These are phyloP conservation scores for Candida khao-thaluensis DNA, from an alignment of 805 yeast genomes.

Conservation along the genomic window DNA sequence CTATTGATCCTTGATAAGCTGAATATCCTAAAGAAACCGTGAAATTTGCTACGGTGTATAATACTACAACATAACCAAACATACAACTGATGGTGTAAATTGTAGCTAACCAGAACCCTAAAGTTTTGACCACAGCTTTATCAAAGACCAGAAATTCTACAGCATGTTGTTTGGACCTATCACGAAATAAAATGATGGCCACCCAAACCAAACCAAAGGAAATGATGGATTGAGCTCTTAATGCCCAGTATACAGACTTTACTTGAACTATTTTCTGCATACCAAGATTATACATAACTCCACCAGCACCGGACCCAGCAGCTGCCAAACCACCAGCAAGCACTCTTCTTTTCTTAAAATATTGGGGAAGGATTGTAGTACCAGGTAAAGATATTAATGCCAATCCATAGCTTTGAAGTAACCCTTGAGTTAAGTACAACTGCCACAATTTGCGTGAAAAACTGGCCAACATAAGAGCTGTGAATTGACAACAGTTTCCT, in stretches of 20 bases:
- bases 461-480: slow-evolving; percentile 59
- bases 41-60: slow-evolving; percentile 59
- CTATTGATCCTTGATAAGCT: slow-evolving; percentile 53
- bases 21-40: slow-evolving; percentile 60
- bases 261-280: slow-evolving; percentile 43
- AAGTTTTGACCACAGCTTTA: slow-evolving; percentile 30
- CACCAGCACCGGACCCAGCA: slow-evolving; percentile 55
- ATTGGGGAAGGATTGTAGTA: slow-evolving; percentile 60
- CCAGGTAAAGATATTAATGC: slow-evolving; percentile 61
- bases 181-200: slow-evolving; percentile 19
- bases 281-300: slow-evolving; percentile 48
- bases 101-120: slow-evolving; percentile 39
- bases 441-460: slow-evolving; percentile 60
- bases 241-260: slow-evolving; percentile 47
- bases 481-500: slow-evolving; percentile 53
- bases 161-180: slow-evolving; percentile 19
- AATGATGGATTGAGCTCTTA: slow-evolving; percentile 47
- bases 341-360: slow-evolving; percentile 65
- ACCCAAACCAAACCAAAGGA: slow-evolving; percentile 28
- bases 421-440: slow-evolving; percentile 65
- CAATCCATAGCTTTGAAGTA: slow-evolving; percentile 57
- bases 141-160: slow-evolving; percentile 39
- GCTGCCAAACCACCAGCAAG: slow-evolving; percentile 48
- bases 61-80: slow-evolving; percentile 59
- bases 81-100: slow-evolving; percentile 46